Evolutionary conservation across 768 basidiomycete genomes (phyloP).

Genomic region (Russula lepida): DNA sequence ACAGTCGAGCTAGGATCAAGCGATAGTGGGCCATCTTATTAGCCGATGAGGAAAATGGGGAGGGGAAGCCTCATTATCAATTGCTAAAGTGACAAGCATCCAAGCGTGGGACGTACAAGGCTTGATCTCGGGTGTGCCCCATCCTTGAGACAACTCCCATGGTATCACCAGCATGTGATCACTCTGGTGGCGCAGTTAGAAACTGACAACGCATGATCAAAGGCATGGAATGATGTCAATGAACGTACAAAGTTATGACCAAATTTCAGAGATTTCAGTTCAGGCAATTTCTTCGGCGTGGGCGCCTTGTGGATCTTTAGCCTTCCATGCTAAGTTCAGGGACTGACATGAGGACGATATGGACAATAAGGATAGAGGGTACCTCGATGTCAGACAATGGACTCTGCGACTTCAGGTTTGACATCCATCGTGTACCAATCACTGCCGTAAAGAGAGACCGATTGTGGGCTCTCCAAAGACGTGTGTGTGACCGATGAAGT

Average conservation of each 20-base stretch:
- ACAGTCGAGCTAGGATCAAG: constrained; percentile 46
- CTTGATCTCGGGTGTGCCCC: constrained; percentile 37
- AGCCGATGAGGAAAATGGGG: background rate
- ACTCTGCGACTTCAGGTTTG: background rate
- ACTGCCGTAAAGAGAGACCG: background rate
- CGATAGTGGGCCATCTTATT: constrained; percentile 35
- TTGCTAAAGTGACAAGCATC: background rate
- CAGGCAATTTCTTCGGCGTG: constrained; percentile 16
- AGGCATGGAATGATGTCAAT: background rate
- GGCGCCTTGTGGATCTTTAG: constrained; percentile 7
- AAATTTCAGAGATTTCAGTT: constrained; percentile 11
- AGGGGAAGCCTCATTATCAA: background rate
- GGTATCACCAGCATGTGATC: constrained; percentile 37
- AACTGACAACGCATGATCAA: background rate
- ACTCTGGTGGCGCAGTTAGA: constrained; percentile 14
- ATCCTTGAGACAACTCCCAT: constrained; percentile 35
- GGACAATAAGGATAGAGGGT: background rate
- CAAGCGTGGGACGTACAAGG: constrained; percentile 30
- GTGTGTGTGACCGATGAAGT: constrained; percentile 1
- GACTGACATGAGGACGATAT: background rate
- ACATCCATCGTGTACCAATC: constrained; percentile 11
- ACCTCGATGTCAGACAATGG: constrained; percentile 14
- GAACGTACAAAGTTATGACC: constrained; percentile 18
- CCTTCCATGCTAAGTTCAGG: constrained; percentile 1
- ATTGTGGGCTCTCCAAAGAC: background rate